Base-by-base conservation (phyloP, 1,139 yeast genomes). In the Geotrichum klebahnii region DNA sequence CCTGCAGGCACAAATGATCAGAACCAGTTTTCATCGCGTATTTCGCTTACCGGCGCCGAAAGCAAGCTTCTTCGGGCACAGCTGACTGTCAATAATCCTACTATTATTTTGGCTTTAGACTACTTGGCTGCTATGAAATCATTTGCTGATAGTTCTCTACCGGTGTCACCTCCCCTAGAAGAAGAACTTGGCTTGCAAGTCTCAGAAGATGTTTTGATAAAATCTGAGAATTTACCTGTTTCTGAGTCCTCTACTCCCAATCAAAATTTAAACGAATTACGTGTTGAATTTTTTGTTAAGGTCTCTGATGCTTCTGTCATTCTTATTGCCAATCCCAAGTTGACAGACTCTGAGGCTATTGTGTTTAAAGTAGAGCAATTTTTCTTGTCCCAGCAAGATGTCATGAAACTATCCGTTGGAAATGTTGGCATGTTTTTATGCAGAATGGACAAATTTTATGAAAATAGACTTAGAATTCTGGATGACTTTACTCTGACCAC, bases 341-440 rank as follows among this genome's bases (percentile, higher is more conserved):
- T 74, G 9, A 62, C 66, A 1, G 77, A 82, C 55, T 79, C 96
- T 0, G 95, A 89, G 60, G 97, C 97, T 0, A 77, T 92, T 54
- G 96, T 92, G 1, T 84, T 92, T 67, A 86, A 86, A 59, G 81
- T 89, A n/a, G 95, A 84, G 52, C 96, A 89, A 60, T 67, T 89
- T 3, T 69, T 84, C 41, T 60, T 87, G 2, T 77, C 92, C 0
- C 81, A 85, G 54, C 88, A 84, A 59, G 79, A 81, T 53, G 65
- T 76, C 5, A 78, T 89, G 0, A 78, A 89, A 0, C 65, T 88
- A 5, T 80, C 89, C 16, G 82, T 87, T 0, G 79, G 81, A 56
- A 86, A 84, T 54, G 78, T 89, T 49, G 97, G 97, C 1, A 80
- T 92, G 83, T 94, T 85, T 60, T 70, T 92, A 56, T 80, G 90